These are phyloP conservation scores for Seiridium cupressi DNA, from an alignment of 2,329 filamentous ascomycete genomes.

Conservation along the genomic window DNA sequence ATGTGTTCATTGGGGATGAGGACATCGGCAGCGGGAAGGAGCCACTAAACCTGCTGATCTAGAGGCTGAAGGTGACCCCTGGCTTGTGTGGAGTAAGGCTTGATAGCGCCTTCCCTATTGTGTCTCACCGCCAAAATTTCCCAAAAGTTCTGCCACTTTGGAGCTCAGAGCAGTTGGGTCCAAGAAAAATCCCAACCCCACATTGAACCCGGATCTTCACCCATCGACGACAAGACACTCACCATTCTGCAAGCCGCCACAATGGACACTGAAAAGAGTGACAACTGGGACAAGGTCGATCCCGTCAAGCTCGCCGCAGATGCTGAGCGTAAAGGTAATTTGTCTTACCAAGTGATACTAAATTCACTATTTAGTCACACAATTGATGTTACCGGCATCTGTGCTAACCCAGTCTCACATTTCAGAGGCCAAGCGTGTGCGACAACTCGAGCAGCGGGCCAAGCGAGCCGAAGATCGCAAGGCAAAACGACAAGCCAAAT, in stretches of 20 bases:
- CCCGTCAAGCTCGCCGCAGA: slow-evolving; percentile 2
- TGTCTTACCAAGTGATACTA: too few relatives aligned
- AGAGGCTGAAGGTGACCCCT: neutral
- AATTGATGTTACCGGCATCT: neutral
- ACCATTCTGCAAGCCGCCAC: neutral
- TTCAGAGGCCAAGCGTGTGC: slow-evolving; percentile 26
- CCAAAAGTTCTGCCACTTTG: slow-evolving; percentile 5
- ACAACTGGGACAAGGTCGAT: slow-evolving; percentile 1
- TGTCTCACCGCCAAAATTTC: slow-evolving; percentile 7
- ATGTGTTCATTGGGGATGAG: too few relatives aligned
- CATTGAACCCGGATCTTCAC: neutral
- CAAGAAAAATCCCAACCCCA: neutral
- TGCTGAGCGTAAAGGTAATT: slow-evolving; percentile 10
- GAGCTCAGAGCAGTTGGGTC: neutral
- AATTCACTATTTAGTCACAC: neutral
- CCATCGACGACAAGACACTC: neutral
- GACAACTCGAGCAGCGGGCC: slow-evolving; percentile 23
- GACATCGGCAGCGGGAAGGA: too few relatives aligned
- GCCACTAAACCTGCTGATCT: neutral
- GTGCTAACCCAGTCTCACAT: neutral
- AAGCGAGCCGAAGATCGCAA: slow-evolving; percentile 28
- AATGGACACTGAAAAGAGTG: slow-evolving; percentile 15
- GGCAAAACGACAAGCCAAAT: slow-evolving; percentile 33
- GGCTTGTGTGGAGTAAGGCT: neutral
- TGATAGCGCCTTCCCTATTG: neutral